Evolutionary conservation across 164 flowering plant species (phyloP), one percentile per base, ranked within the genome.

Genomic region (Aristolochia contorta): DNA sequence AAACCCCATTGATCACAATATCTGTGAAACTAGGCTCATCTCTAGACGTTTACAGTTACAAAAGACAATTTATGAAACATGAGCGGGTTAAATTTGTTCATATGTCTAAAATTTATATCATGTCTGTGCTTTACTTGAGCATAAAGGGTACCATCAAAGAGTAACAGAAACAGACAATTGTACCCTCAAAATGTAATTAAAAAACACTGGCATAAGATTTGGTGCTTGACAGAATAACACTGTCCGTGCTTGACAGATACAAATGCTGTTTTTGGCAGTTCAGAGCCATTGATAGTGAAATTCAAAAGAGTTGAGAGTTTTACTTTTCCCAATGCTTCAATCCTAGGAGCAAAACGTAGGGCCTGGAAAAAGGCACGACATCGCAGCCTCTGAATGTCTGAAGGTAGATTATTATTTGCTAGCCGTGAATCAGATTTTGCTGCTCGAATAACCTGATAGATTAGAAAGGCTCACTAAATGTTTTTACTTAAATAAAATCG

Each of bases 241-340:
- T 37, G 1, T 37, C 10, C 94, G 90, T 93, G 74, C 77, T 85
- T 91, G 86, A 37, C 7, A 0, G 12, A 37, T 37, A 37, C 43
- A 8, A 0, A 37, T 37, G 12, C 43, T 37, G 12, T 37, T 37
- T 37, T 37, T 4, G 9, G 43, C 12, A 37, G 43, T 3, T 37
- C 43, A 37, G 5, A 8, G 43, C 12, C 43, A 37, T 10, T 7
- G 43, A 10, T 10, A 37, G 43, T 37, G 12, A 37, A 37, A 37
- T 4, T 37, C 10, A 3, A 37, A 37, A 37, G 43, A 51, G 41
- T 22, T n/a, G 25, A 37, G 47, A 41, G 14, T n/a, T 19, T 49
- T 80, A 93, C 97, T 71, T 88, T 90, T 71, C 99, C 99, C 84
- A 90, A 77, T 41, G 87, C 85, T 74, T 93, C 99, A 66, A 93